Percentiles rank a stretch among this genome's conserved stretches.
These are phyloP conservation scores for Cryphonectria carpinicola DNA, from an alignment of 2,329 filamentous ascomycete species.

Conservation along the genomic window DNA sequence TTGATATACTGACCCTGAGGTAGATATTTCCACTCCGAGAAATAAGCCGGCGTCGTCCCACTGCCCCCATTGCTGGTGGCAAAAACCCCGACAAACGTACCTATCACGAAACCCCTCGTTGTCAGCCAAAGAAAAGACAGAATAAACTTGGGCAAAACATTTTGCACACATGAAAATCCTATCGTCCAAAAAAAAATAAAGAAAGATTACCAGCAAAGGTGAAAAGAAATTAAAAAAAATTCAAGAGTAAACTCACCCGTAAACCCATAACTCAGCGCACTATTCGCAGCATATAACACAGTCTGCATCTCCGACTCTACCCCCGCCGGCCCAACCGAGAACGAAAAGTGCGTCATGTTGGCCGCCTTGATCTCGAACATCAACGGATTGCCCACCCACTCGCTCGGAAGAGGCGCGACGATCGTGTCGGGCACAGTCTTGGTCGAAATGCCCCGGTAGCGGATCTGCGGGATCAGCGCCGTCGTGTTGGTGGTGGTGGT, in stretches of 20 bases:
- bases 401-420: conserved; percentile 43
- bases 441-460: conserved; percentile 50
- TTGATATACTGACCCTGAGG: conserved; percentile 43
- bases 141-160: too few species aligned
- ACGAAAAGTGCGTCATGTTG: conserved; percentile 51
- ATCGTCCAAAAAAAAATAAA: neutral
- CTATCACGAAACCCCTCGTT: conserved; percentile 32
- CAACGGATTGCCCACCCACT: conserved; percentile 42
- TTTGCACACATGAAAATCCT: neutral
- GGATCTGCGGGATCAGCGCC: conserved; percentile 44
- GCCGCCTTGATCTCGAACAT: conserved; percentile 46
- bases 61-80: conserved; percentile 55
- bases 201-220: neutral
- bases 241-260: conserved; percentile 39
- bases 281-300: conserved; percentile 40
- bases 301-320: conserved; percentile 39
- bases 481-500: conserved; percentile 17
- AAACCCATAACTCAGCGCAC: conserved; percentile 45
- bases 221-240: neutral
- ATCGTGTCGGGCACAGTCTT: conserved; percentile 43
- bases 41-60: conserved; percentile 48
- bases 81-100: conserved; percentile 55
- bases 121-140: neutral
- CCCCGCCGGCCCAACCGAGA: conserved; percentile 42
- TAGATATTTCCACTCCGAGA: conserved; percentile 52